phyloP scores from a whole-genome alignment of 2,329 filamentous ascomycete genomes.

The Fusarium decemcellulare region DNA sequence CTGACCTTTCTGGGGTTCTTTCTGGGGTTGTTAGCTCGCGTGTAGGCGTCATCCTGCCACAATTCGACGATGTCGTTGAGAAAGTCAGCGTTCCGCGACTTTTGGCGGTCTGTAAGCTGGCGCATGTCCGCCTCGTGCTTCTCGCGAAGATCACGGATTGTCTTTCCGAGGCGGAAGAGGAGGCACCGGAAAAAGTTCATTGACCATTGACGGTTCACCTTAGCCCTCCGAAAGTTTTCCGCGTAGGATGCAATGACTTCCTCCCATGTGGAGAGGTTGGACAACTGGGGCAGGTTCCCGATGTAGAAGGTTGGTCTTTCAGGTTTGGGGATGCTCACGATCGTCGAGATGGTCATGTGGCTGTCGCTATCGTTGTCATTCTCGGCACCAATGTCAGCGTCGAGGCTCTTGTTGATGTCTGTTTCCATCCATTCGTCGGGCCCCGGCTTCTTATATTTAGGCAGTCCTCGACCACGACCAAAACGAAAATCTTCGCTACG shows the following conservation, averaged over 20 bases:
- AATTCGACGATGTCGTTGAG: constrained; percentile 20
- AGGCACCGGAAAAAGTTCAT: constrained; percentile 46
- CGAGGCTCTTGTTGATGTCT: neutral
- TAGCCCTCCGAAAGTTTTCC: too few species aligned
- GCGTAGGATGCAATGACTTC: too few species aligned
- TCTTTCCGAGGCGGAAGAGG: constrained; percentile 57
- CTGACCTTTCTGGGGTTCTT: constrained; percentile 22
- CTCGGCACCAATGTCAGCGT: neutral
- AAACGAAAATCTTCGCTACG: too few species aligned
- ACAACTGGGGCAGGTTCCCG: constrained; percentile 32
- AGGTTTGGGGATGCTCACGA: constrained; percentile 33
- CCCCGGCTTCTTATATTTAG: too few species aligned
- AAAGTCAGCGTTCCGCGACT: constrained; percentile 25
- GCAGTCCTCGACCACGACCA: too few species aligned
- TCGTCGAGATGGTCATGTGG: constrained; percentile 4
- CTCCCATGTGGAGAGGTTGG: neutral
- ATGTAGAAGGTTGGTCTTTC: constrained; percentile 25
- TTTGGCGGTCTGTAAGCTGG: constrained; percentile 22
- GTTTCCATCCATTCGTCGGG: too few species aligned
- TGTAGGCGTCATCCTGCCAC: constrained; percentile 36
- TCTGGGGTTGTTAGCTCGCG: constrained; percentile 31
- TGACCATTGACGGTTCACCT: too few species aligned
- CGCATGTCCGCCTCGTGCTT: constrained; percentile 9
- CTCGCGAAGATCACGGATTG: constrained; percentile 38
- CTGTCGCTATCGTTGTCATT: constrained; percentile 11